Evolutionary conservation across 371 early-diverging fungal genomes (phyloP).

Genomic region (Zopfochytrium polystomum): DNA sequence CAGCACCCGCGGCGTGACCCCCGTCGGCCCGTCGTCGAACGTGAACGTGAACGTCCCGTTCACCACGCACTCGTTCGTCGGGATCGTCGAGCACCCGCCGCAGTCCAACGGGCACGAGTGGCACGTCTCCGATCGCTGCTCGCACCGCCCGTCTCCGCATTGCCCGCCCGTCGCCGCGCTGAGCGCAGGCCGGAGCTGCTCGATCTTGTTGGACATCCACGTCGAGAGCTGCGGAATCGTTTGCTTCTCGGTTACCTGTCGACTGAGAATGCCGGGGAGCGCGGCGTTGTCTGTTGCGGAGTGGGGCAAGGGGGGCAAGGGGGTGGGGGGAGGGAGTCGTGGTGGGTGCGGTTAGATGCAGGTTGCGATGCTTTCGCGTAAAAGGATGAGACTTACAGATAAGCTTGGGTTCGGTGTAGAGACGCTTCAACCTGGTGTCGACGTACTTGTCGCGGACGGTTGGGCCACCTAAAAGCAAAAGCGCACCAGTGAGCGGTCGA

Average conservation of each 20-base stretch:
- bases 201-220: background rate
- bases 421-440: background rate
- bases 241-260: background rate
- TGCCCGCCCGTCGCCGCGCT: background rate
- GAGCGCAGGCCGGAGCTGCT: background rate
- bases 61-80: background rate
- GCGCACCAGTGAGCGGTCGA: too few relatives aligned
- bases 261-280: background rate
- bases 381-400: background rate
- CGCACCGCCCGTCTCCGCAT: too few relatives aligned
- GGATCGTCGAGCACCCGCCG: background rate
- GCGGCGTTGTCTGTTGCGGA: background rate
- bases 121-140: background rate
- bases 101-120: background rate
- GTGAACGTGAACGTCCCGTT: background rate
- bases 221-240: background rate
- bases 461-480: background rate
- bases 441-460: too few relatives aligned
- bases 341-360: background rate
- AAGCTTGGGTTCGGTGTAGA: background rate
- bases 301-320: too few relatives aligned
- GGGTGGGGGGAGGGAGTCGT: background rate
- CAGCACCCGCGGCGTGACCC: background rate
- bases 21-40: background rate
- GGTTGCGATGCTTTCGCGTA: too few relatives aligned